Conservation (phyloP, 2,329 filamentous ascomycete genomes). For the Apiospora phragmitis region DNA sequence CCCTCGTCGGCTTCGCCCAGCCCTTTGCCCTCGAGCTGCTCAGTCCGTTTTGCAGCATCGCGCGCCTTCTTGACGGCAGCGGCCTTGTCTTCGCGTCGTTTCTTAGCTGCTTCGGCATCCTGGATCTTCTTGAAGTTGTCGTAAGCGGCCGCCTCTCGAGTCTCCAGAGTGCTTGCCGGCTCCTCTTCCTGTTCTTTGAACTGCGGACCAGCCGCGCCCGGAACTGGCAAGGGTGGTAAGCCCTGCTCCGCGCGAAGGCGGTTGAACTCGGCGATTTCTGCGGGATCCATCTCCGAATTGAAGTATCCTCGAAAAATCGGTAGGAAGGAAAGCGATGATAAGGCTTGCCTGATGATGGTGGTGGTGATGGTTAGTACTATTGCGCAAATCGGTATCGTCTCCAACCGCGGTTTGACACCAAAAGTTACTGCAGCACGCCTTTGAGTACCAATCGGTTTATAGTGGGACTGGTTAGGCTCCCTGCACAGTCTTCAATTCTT, state of each 20-base stretch:
- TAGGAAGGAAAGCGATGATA: not conserved
- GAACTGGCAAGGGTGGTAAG: constrained; percentile 84
- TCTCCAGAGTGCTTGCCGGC: constrained; percentile 79
- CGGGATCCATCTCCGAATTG: constrained; percentile 55
- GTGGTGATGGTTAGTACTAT: not conserved
- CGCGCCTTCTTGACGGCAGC: constrained; percentile 84
- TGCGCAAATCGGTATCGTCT: not conserved
- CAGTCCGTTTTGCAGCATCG: constrained; percentile 76
- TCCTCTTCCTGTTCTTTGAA: constrained; percentile 59
- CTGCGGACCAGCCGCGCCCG: constrained; percentile 55
- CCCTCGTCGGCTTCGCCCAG: constrained; percentile 74
- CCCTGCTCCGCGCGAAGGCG: constrained; percentile 86
- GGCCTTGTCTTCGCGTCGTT: constrained; percentile 76
- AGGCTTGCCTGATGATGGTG: not conserved
- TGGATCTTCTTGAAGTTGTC: constrained; percentile 69
- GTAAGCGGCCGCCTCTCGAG: constrained; percentile 69
- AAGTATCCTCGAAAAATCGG: constrained; percentile 11
- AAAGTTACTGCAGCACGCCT: not conserved
- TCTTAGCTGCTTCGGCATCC: constrained; percentile 76
- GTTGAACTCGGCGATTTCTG: constrained; percentile 91
- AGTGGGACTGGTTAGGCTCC: not conserved
- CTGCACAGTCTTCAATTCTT: not conserved
- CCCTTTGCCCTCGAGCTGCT: constrained; percentile 77
- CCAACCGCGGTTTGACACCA: not conserved
- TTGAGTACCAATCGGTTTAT: not conserved